A percentile compares a stretch with the other conserved stretches of the same genome.
These are phyloP conservation scores for Entomortierella chlamydospora DNA, from an alignment of 192 early-diverging fungal genomes.

Conservation along the genomic window DNA sequence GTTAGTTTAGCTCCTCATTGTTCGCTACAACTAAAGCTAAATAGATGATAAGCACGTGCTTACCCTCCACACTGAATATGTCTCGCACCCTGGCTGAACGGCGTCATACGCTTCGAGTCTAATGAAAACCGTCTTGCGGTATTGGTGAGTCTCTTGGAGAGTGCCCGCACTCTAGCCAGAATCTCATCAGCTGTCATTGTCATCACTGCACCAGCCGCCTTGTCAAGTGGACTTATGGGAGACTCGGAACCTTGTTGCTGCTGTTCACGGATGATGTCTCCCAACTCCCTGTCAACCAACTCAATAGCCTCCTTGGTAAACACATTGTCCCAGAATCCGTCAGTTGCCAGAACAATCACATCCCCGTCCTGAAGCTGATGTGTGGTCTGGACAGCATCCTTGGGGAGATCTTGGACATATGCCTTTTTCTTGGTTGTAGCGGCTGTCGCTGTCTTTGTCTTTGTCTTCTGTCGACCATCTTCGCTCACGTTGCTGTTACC, in stretches of 20 bases:
- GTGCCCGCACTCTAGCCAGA: constrained; percentile 54
- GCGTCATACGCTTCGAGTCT: constrained; percentile 60
- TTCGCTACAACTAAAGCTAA: neutral
- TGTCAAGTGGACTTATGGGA: too few relatives aligned
- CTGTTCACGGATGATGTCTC: constrained; percentile 41
- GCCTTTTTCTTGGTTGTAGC: constrained; percentile 7
- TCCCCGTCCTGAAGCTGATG: constrained; percentile 67
- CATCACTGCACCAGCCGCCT: too few relatives aligned
- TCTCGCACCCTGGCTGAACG: constrained; percentile 63
- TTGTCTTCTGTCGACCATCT: neutral
- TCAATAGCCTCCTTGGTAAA: constrained; percentile 63
- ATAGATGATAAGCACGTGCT: constrained; percentile 10
- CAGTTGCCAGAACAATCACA: constrained; percentile 67
- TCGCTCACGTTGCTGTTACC: neutral
- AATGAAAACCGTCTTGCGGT: constrained; percentile 60
- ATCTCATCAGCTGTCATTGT: constrained; percentile 47
- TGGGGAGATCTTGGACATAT: constrained; percentile 65
- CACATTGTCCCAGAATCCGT: constrained; percentile 73
- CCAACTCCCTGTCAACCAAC: constrained; percentile 60
- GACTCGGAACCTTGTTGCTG: constrained; percentile 1
- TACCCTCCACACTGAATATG: constrained; percentile 55
- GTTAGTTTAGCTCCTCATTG: neutral
- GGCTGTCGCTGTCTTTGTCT: constrained; percentile 1
- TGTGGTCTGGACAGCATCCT: constrained; percentile 62
- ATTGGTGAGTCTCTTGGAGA: constrained; percentile 63